phyloP scores from a whole-genome alignment of 2,329 filamentous ascomycete species.

The Alternaria triticina region DNA sequence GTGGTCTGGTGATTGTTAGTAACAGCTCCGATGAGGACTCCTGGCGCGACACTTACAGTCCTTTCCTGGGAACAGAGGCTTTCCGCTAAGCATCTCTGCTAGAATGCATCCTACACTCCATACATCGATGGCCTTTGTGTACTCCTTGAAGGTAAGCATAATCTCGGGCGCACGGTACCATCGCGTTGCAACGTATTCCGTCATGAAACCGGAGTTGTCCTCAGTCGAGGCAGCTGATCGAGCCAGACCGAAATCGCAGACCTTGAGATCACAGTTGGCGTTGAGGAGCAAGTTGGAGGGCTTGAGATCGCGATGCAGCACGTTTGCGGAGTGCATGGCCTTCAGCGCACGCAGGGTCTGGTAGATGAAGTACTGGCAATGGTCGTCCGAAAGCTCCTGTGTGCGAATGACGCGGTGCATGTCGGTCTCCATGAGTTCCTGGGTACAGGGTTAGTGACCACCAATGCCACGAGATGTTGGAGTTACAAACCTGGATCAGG shows the following conservation, averaged over 20 bases:
- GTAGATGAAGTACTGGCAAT: slow-evolving; percentile 99
- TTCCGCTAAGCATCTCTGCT: slow-evolving; percentile 98
- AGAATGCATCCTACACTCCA: slow-evolving; percentile 99
- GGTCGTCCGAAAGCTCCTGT: slow-evolving; percentile 97
- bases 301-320: slow-evolving; percentile 95
- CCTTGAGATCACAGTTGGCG: slow-evolving; percentile 98
- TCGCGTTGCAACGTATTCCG: slow-evolving; percentile 98
- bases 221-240: slow-evolving; percentile 95
- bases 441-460: slow-evolving; percentile 17
- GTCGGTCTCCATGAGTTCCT: slow-evolving; percentile 99
- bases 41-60: slow-evolving; percentile 71
- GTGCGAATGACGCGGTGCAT: slow-evolving; percentile 99
- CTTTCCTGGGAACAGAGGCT: slow-evolving; percentile 97
- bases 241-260: slow-evolving; percentile 97
- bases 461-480: not conserved
- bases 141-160: slow-evolving; percentile 99
- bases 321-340: slow-evolving; percentile 99
- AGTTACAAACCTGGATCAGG: slow-evolving; percentile 79
- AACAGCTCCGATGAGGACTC: slow-evolving; percentile 5
- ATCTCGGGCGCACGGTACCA: slow-evolving; percentile 99
- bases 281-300: slow-evolving; percentile 96
- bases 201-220: slow-evolving; percentile 99
- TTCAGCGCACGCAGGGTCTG: slow-evolving; percentile 97
- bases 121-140: slow-evolving; percentile 98
- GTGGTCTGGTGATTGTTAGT: slow-evolving; percentile 68